These are phyloP conservation scores for Trichoderma atrobrunneum DNA, from an alignment of 2,329 filamentous ascomycete species.

Conservation along the genomic window DNA sequence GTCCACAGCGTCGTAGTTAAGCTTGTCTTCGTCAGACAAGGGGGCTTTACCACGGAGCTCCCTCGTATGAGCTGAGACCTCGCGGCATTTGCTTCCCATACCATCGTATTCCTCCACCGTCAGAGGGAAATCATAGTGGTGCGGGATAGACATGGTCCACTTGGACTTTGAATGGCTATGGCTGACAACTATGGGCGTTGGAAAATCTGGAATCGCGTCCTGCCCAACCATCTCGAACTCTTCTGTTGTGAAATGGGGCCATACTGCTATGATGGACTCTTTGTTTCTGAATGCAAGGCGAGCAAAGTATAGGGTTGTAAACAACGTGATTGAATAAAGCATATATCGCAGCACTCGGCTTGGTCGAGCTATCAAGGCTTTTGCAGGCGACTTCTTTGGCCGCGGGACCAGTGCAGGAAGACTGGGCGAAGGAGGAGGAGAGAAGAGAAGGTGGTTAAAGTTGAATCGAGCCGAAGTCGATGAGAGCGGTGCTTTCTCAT, in stretches of 20 bases:
- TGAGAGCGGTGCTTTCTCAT: constrained; percentile 52
- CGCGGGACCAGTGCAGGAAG: constrained; percentile 66
- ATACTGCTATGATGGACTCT: constrained; percentile 30
- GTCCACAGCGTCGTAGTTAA: constrained; percentile 60
- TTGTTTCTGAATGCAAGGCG: constrained; percentile 30
- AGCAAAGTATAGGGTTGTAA: constrained; percentile 51
- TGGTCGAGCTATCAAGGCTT: constrained; percentile 47
- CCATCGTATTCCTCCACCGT: constrained; percentile 62
- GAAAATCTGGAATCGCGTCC: constrained; percentile 65
- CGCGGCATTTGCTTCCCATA: constrained; percentile 65
- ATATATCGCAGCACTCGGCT: constrained; percentile 56
- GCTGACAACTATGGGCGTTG: constrained; percentile 68
- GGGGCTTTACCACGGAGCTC: constrained; percentile 41
- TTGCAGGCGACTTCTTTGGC: constrained; percentile 58
- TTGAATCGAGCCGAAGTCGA: constrained; percentile 62
- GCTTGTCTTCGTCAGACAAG: constrained; percentile 43
- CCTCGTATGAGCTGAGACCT: constrained; percentile 59
- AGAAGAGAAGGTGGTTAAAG: constrained; percentile 66
- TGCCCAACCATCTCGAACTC: constrained; percentile 66
- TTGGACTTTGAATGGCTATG: constrained; percentile 62
- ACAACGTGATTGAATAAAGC: constrained; percentile 51
- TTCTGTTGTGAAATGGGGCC: constrained; percentile 42
- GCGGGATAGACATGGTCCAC: constrained; percentile 81
- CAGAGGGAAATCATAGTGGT: constrained; percentile 64
- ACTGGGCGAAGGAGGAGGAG: constrained; percentile 66